phyloP scores from a whole-genome alignment of 2,329 filamentous ascomycete genomes.

The Akanthomyces muscarius region DNA sequence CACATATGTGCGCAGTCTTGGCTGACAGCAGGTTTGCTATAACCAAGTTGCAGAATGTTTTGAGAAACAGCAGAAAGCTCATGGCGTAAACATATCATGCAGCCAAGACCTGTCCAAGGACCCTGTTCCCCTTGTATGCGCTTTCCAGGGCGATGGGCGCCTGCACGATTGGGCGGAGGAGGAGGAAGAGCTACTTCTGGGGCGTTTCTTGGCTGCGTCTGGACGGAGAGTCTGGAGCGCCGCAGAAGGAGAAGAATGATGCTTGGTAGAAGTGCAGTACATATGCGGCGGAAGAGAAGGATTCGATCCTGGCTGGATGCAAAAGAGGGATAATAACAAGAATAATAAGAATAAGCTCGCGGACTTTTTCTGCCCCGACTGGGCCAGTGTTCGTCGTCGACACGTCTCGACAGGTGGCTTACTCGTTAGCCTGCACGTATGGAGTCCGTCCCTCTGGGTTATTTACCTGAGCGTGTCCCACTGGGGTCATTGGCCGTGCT shows the following conservation, averaged over 20 bases:
- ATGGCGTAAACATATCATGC: not conserved
- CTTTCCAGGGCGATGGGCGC: slow-evolving; percentile 4
- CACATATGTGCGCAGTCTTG: not conserved
- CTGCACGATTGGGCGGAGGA: not conserved
- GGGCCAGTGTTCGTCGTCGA: too few species aligned
- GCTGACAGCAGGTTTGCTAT: not conserved
- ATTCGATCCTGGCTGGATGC: not conserved
- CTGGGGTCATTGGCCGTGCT: not conserved
- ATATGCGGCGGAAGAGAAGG: not conserved
- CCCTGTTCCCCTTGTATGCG: not conserved
- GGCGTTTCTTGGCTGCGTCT: slow-evolving; percentile 1
- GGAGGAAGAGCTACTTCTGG: not conserved
- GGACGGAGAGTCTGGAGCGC: not conserved
- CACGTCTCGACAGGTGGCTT: not conserved
- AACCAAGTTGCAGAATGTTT: too few species aligned
- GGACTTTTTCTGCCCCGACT: too few species aligned
- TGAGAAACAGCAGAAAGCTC: too few species aligned
- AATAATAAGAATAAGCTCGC: not conserved
- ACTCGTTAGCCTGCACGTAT: not conserved
- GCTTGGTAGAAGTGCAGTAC: not conserved
- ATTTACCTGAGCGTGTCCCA: not conserved
- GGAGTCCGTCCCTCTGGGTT: not conserved
- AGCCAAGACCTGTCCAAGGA: slow-evolving; percentile 8
- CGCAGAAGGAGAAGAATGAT: not conserved
- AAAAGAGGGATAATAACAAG: too few species aligned